Percentiles rank a stretch among this genome's conserved stretches.
phyloP scores from a whole-genome alignment of 2,329 filamentous ascomycete genomes.

The Paraphoma chrysanthemicola region DNA sequence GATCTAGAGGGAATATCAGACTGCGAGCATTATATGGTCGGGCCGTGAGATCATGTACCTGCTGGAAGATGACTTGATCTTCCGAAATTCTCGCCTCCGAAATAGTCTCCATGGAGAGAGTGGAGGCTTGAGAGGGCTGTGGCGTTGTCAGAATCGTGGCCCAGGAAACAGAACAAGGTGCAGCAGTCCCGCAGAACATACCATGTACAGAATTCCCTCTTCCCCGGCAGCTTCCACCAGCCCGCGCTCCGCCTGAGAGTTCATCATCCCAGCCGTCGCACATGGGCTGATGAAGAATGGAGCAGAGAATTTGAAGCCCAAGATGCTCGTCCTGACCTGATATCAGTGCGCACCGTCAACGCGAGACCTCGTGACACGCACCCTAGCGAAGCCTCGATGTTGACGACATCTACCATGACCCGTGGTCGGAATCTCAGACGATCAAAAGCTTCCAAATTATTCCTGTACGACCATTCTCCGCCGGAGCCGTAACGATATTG shows the following conservation, averaged over 20 bases:
- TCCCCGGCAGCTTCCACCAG: slow-evolving; percentile 58
- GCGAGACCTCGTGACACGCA: no score
- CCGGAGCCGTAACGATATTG: slow-evolving; percentile 64
- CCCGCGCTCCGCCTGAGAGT: slow-evolving; percentile 57
- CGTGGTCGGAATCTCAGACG: slow-evolving; percentile 58
- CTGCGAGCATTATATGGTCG: no score
- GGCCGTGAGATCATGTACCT: slow-evolving; percentile 16
- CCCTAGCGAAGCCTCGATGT: slow-evolving; percentile 42
- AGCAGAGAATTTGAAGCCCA: slow-evolving; percentile 61
- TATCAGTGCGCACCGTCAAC: no score
- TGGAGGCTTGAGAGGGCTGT: slow-evolving; percentile 41
- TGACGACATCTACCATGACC: slow-evolving; percentile 58
- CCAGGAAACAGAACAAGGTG: no score
- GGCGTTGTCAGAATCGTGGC: no score
- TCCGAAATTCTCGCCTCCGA: slow-evolving; percentile 29
- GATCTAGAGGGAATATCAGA: no score
- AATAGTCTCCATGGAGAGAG: slow-evolving; percentile 42
- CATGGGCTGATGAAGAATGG: slow-evolving; percentile 62
- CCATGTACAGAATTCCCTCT: slow-evolving; percentile 54
- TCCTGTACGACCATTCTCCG: slow-evolving; percentile 63
- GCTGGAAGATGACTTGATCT: slow-evolving; percentile 49
- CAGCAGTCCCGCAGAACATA: no score
- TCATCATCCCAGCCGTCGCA: slow-evolving; percentile 48
- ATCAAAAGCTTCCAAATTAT: slow-evolving; percentile 63
- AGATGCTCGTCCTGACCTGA: slow-evolving; percentile 52